Conservation (phyloP, 1,284 basidiomycete species). For the Boletus semigastroideus region DNA sequence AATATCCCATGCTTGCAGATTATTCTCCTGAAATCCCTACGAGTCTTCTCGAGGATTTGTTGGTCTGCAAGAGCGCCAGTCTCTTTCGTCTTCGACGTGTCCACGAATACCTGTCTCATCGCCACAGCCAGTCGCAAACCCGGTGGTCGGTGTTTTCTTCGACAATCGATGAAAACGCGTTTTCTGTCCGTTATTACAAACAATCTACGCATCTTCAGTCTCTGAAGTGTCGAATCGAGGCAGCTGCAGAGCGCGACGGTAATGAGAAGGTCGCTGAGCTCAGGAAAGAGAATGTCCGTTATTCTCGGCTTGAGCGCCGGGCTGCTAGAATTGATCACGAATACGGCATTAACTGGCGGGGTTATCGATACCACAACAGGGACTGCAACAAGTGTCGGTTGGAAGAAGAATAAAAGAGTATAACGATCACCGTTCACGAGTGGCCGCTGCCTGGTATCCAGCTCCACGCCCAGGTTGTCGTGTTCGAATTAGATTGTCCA, state of each 20-base stretch:
- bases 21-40: slow-evolving; percentile 47
- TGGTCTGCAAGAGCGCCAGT: slow-evolving; percentile 35
- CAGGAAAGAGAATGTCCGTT: slow-evolving; percentile 8
- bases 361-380: not conserved
- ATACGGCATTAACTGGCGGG: not conserved
- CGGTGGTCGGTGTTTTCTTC: slow-evolving; percentile 24
- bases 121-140: slow-evolving; percentile 20
- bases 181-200: slow-evolving; percentile 36
- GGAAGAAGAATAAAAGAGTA: slow-evolving; percentile 10
- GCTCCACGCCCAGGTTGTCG: slow-evolving; percentile 27
- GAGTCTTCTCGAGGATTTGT: slow-evolving; percentile 37
- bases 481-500: slow-evolving; percentile 50
- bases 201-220: slow-evolving; percentile 16
- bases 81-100: slow-evolving; percentile 32
- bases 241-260: slow-evolving; percentile 18
- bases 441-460: slow-evolving; percentile 45
- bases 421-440: slow-evolving; percentile 43
- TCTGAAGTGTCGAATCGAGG: slow-evolving; percentile 33
- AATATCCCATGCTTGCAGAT: slow-evolving; percentile 38
- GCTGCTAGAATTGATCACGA: slow-evolving; percentile 4
- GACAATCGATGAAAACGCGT: slow-evolving; percentile 4
- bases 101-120: slow-evolving; percentile 32
- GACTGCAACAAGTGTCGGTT: slow-evolving; percentile 37
- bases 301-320: slow-evolving; percentile 17
- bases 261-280: slow-evolving; percentile 29